Evolutionary conservation across 2,329 filamentous ascomycete species (phyloP).

Genomic region (Teratosphaeria epicoccoides): DNA sequence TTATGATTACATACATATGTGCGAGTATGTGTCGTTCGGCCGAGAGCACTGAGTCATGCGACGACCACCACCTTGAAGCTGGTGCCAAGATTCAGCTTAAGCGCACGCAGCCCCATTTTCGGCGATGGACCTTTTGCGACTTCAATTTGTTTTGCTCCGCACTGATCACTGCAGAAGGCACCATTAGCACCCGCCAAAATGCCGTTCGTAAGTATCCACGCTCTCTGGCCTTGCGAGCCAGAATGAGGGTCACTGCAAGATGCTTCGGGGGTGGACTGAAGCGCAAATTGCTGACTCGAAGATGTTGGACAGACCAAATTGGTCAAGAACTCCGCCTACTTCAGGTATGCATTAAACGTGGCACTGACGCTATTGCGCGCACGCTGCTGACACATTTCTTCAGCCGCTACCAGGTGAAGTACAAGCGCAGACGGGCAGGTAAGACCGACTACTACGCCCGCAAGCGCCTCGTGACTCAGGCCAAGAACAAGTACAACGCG

Average conservation of each 20-base stretch:
- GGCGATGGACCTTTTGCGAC: not conserved
- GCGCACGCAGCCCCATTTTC: not conserved
- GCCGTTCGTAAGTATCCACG: constrained; percentile 35
- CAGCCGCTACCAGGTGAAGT: constrained; percentile 99
- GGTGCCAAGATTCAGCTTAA: not conserved
- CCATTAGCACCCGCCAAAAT: constrained; percentile 25
- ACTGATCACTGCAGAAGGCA: constrained; percentile 2
- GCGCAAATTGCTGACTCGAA: constrained; percentile 99
- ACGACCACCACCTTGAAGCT: not conserved
- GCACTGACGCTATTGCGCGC: constrained; percentile 1
- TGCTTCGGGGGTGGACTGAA: constrained; percentile 96
- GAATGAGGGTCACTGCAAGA: constrained; percentile 77
- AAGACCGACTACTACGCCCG: constrained; percentile 99
- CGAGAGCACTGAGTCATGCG: not conserved
- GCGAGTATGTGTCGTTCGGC: too few relatives aligned
- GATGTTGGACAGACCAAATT: constrained; percentile 67
- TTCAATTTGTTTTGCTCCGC: not conserved
- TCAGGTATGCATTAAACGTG: constrained; percentile 59
- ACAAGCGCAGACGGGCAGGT: constrained; percentile 88
- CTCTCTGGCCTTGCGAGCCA: constrained; percentile 1
- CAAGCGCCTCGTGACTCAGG: constrained; percentile 98
- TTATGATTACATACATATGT: too few relatives aligned
- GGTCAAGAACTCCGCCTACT: constrained; percentile 98
- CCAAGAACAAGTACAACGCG: constrained; percentile 99
- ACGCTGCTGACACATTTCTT: constrained; percentile 6